Evolutionary conservation across 192 early-diverging fungal species (phyloP).

Genomic region (Podila horticola): DNA sequence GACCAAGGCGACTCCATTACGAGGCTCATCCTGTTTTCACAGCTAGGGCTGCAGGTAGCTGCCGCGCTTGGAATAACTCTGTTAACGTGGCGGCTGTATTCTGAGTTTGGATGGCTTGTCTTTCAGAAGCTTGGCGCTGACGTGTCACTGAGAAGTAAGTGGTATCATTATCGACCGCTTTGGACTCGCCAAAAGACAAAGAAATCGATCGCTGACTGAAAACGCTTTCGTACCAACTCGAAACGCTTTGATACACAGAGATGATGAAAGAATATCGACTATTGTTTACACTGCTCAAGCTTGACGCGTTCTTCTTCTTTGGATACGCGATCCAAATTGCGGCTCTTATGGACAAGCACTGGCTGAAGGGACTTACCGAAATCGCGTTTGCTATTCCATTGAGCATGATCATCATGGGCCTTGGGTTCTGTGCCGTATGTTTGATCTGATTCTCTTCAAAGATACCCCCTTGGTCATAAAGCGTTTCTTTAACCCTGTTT

Average conservation of each 20-base stretch:
- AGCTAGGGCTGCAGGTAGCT: constrained; percentile 24
- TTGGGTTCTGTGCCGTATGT: constrained; percentile 32
- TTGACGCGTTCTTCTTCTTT: constrained; percentile 54
- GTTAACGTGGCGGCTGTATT: constrained; percentile 36
- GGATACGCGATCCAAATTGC: constrained; percentile 45
- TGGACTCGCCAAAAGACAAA: no score
- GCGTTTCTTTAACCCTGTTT: neutral
- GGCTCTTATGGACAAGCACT: constrained; percentile 30
- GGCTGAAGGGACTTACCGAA: constrained; percentile 35
- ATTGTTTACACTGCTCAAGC: constrained; percentile 44
- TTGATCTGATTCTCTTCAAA: neutral
- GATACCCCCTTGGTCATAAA: neutral
- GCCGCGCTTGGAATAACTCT: constrained; percentile 25
- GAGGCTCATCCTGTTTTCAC: constrained; percentile 20
- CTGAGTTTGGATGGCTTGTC: constrained; percentile 48
- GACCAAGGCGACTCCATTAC: constrained; percentile 13
- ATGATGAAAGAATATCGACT: constrained; percentile 51
- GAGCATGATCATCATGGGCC: constrained; percentile 17
- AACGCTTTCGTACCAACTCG: neutral
- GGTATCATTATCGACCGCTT: neutral
- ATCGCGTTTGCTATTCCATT: constrained; percentile 40
- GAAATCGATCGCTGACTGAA: no score
- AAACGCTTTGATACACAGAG: constrained; percentile 11
- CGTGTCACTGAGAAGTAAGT: constrained; percentile 40
- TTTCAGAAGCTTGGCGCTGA: constrained; percentile 48